Evolutionary conservation across 2,329 filamentous ascomycete genomes (phyloP).

Genomic region (Paecilomyces fulvus): DNA sequence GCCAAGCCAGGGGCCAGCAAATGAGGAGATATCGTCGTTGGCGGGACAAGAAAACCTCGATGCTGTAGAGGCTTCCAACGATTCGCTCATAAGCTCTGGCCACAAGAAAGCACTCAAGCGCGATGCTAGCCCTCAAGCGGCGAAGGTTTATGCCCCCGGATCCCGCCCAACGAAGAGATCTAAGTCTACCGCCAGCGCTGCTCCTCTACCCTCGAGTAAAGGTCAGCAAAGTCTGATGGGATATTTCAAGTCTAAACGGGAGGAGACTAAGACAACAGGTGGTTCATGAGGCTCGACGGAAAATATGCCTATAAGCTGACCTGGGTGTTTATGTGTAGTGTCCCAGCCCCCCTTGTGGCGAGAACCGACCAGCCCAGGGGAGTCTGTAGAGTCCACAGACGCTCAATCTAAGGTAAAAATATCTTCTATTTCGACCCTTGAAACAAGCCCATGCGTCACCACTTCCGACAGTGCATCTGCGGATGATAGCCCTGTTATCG

Average conservation of each 20-base stretch:
- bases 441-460: conserved; percentile 3
- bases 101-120: conserved; percentile 7
- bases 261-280: conserved; percentile 9
- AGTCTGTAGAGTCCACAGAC: not conserved
- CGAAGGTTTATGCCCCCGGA: conserved; percentile 11
- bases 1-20: not conserved
- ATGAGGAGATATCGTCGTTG: not conserved
- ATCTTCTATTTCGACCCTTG: not conserved
- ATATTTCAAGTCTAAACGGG: conserved; percentile 62
- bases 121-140: conserved; percentile 22
- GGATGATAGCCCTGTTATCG: conserved; percentile 45
- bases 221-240: conserved; percentile 61
- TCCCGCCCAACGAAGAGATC: conserved; percentile 40
- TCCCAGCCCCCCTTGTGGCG: not conserved
- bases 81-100: not conserved
- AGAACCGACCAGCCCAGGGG: not conserved
- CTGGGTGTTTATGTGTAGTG: not conserved
- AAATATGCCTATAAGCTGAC: not conserved
- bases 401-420: not conserved
- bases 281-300: not conserved
- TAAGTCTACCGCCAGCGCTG: conserved; percentile 33
- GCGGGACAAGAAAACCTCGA: not conserved
- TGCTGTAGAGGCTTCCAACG: not conserved
- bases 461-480: conserved; percentile 15
- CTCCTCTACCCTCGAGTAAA: conserved; percentile 25